Conservation (phyloP, 441 rosid species). For the Theobroma grandiflorum region DNA sequence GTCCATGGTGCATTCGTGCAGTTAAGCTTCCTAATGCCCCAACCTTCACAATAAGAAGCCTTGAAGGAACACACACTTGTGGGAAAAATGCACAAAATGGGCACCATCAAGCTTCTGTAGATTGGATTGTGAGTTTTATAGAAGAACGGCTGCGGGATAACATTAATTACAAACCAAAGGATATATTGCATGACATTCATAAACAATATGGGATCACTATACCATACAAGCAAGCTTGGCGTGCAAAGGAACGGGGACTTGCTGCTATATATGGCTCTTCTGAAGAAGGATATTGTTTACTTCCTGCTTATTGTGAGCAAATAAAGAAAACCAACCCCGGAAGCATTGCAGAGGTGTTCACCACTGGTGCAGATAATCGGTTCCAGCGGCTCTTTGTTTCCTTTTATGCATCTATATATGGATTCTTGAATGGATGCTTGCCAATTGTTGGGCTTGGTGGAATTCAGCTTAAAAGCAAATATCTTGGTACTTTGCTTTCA, state of each 20-base stretch:
- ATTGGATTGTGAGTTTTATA: conserved; percentile 68
- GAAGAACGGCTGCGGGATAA: conserved; percentile 56
- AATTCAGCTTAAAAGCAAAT: conserved; percentile 61
- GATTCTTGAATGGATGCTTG: conserved; percentile 64
- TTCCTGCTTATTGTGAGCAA: conserved; percentile 59
- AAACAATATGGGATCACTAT: conserved; percentile 59
- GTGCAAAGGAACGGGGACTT: conserved; percentile 69
- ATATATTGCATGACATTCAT: conserved; percentile 61
- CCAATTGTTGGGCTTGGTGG: conserved; percentile 60
- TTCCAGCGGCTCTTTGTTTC: conserved; percentile 62
- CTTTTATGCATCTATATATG: conserved; percentile 51
- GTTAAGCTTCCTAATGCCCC: conserved; percentile 58
- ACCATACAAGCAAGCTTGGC: conserved; percentile 76
- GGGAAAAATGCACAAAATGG: conserved; percentile 63
- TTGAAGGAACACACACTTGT: conserved; percentile 62
- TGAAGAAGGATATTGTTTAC: conserved; percentile 67
- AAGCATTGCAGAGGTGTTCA: conserved; percentile 57
- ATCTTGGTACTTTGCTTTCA: conserved; percentile 63
- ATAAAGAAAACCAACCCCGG: conserved; percentile 57
- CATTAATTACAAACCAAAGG: conserved; percentile 66
- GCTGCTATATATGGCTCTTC: conserved; percentile 69
- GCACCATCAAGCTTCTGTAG: conserved; percentile 74
- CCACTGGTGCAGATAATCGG: conserved; percentile 53
- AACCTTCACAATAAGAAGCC: conserved; percentile 60
- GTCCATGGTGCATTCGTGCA: conserved; percentile 67